Base-by-base conservation (phyloP, 2,329 filamentous ascomycete genomes). In the Tricladium varicosporioides region DNA sequence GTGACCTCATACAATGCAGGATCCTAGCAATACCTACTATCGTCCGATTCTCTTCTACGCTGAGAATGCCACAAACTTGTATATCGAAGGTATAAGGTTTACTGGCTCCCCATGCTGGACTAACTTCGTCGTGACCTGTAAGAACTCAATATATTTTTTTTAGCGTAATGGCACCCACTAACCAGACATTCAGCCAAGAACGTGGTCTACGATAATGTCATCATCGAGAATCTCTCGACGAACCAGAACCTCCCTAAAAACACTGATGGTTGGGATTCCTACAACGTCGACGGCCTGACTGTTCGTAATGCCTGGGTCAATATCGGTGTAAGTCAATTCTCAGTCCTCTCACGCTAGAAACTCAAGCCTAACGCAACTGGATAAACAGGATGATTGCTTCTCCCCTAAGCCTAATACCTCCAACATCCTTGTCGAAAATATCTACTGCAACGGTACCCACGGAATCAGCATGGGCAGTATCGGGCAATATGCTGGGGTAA, bases 101-200 rank as follows among this genome's bases (percentile, higher is more conserved):
- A 78, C 83, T 58, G 80, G 84, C 67, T 84, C 81, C 0, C 83
- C 83, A 1, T 84, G 81, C 72, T 86, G 83, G 83, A 84, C 79
- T 1, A 86, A 83, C 65, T 86, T 85, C 62, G 73, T 86, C 36
- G 80, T 85, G 13, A 78, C 78, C 32, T 83, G 76, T 62, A 74
- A 64, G 67, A 56, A 5, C n/a, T 14, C n/a, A n/a, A n/a, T n/a
- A n/a, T n/a, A n/a, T n/a, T n/a, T n/a, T n/a, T n/a, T n/a, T n/a
- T n/a, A n/a, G n/a, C n/a, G 36, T 18, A 19, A 18, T n/a, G 31
- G 7, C 19, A 18, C 11, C n/a, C 14, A 10, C 7, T 50, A 51
- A 43, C 45, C 53, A 42, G 14, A 22, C n/a, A 1, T 7, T 48
- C 19, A 70, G 68, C 74, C 46, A 72, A 82, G 66, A 79, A 82